Percentiles rank a stretch among this genome's conserved stretches.
Evolutionary conservation across 176 grass and related monocot genomes (phyloP).

Genomic region (Cenchrus purpureus): DNA sequence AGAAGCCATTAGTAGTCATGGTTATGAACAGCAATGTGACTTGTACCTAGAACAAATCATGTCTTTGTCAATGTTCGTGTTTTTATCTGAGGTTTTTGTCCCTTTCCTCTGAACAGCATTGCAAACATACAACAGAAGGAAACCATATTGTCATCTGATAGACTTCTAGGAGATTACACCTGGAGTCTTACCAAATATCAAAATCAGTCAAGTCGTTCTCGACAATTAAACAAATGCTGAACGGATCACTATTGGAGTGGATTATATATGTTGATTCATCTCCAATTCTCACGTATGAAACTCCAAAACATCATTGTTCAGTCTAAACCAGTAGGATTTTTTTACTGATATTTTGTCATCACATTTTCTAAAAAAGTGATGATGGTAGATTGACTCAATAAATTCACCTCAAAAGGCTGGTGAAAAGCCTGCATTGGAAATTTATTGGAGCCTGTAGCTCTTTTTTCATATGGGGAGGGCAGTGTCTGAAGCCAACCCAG

Average conservation of each 20-base stretch:
- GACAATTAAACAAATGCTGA: neutral
- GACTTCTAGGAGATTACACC: constrained; percentile 16
- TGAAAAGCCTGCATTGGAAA: constrained; percentile 52
- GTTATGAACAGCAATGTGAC: neutral
- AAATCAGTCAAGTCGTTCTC: neutral
- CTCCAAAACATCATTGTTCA: neutral
- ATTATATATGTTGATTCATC: neutral
- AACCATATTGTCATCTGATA: neutral
- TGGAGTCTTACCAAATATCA: constrained; percentile 27
- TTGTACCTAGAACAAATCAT: constrained; percentile 27
- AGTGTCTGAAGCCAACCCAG: constrained; percentile 16
- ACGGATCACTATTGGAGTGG: neutral
- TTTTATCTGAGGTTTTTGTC: neutral
- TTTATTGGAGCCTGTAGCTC: constrained; percentile 50
- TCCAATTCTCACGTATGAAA: neutral
- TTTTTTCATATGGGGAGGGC: constrained; percentile 34
- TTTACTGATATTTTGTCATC: neutral
- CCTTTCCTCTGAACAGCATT: constrained; percentile 20
- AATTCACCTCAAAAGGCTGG: constrained; percentile 40
- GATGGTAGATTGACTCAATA: constrained; percentile 32
- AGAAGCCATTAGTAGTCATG: constrained; percentile 17
- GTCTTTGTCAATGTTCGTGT: constrained; percentile 13
- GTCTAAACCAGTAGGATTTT: neutral
- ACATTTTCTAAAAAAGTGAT: neutral
- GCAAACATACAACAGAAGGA: constrained; percentile 18